phyloP scores from a whole-genome alignment of 164 flowering plant species.

The Akebia trifoliata region DNA sequence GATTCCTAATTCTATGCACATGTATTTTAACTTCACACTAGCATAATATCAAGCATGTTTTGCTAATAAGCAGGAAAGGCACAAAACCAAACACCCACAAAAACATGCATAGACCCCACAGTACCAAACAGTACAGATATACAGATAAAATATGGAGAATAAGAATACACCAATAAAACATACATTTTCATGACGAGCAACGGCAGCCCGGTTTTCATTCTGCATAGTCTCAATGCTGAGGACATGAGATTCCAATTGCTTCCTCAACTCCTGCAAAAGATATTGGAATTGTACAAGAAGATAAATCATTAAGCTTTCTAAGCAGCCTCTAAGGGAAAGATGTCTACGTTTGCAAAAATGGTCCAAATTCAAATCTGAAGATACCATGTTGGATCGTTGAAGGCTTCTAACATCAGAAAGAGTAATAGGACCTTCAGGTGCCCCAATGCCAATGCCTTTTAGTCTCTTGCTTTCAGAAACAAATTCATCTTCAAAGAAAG shows the following conservation, averaged over 20 bases:
- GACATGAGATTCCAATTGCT: slow-evolving; percentile 77
- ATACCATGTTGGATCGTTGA: slow-evolving; percentile 89
- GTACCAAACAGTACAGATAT: no score
- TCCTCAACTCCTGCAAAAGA: slow-evolving; percentile 71
- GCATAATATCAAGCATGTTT: no score
- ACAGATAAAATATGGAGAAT: not conserved
- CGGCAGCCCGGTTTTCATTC: slow-evolving; percentile 48
- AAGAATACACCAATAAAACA: slow-evolving; percentile 7
- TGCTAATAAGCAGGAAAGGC: no score
- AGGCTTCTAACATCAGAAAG: slow-evolving; percentile 96
- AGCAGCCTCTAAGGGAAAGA: not conserved
- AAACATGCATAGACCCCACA: no score
- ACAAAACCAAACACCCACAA: no score
- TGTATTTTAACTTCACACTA: no score
- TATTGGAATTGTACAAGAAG: not conserved
- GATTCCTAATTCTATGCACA: no score
- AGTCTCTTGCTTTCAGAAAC: slow-evolving; percentile 61
- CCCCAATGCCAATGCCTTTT: slow-evolving; percentile 91
- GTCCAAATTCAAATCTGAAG: not conserved
- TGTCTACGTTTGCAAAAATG: not conserved
- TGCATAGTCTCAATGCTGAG: slow-evolving; percentile 55
- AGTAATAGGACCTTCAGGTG: slow-evolving; percentile 91
- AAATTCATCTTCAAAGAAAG: slow-evolving; percentile 48
- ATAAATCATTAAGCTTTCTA: not conserved
- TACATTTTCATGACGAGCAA: slow-evolving; percentile 75